These are phyloP conservation scores for Arthrinium puccinioides DNA, from an alignment of 2,329 filamentous ascomycete species.

Conservation along the genomic window DNA sequence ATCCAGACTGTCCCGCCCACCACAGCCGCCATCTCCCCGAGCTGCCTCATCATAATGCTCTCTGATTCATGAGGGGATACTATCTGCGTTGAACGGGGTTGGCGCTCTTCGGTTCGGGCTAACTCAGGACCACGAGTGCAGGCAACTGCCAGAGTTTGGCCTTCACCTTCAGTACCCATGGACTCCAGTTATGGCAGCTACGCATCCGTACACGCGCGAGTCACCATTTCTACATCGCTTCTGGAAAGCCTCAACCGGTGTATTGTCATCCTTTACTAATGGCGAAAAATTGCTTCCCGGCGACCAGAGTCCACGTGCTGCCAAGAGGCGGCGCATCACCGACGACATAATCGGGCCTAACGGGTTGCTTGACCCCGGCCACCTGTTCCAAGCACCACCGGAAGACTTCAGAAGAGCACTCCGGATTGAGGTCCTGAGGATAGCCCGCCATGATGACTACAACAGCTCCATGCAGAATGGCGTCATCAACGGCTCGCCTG, in stretches of 20 bases:
- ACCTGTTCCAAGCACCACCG: slow-evolving; percentile 15
- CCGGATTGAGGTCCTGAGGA: slow-evolving; percentile 45
- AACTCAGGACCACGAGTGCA: too few relatives aligned
- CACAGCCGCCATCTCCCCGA: too few relatives aligned
- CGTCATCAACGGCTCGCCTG: slow-evolving; percentile 17
- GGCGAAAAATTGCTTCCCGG: slow-evolving; percentile 29
- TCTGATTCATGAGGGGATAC: too few relatives aligned
- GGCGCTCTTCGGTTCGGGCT: too few relatives aligned
- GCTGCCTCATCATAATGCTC: too few relatives aligned
- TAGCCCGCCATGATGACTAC: slow-evolving; percentile 40
- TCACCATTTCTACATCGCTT: slow-evolving; percentile 49
- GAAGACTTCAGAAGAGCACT: slow-evolving; percentile 31
- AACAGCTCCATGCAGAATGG: slow-evolving; percentile 13
- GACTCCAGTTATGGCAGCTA: slow-evolving; percentile 41
- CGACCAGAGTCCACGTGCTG: slow-evolving; percentile 29
- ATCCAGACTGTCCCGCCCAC: too few relatives aligned
- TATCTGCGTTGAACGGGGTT: too few relatives aligned
- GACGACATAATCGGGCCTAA: slow-evolving; percentile 28
- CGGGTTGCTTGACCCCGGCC: slow-evolving; percentile 12
- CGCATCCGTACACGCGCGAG: slow-evolving; percentile 37
- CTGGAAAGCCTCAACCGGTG: slow-evolving; percentile 42
- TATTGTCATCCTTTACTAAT: slow-evolving; percentile 35
- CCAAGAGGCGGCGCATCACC: slow-evolving; percentile 44
- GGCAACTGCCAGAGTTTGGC: too few relatives aligned
- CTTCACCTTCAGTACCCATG: too few relatives aligned